Evolutionary conservation across 2,329 filamentous ascomycete genomes (phyloP), one percentile per base, ranked within the genome.

Genomic region (Fusarium mexicanum): DNA sequence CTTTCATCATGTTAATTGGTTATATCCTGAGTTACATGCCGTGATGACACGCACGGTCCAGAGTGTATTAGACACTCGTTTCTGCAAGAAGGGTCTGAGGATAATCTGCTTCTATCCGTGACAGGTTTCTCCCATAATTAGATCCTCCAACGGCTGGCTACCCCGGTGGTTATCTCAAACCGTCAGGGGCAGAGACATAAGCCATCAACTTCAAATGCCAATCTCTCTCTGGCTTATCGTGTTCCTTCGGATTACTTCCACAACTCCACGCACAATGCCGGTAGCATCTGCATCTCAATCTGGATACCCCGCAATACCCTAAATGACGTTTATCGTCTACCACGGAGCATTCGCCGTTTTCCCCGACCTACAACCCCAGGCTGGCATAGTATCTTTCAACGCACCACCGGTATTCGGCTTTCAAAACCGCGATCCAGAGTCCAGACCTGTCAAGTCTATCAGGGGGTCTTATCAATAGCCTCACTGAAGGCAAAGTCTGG

Each of bases 231-330:
- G 41, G 24, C 53, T 64, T 64, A 48, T 60, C 14, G 46, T 64
- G 53, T 41, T 61, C 48, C 46, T 44, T 29, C 24, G 43, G 46
- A 47, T 58, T 51, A 47, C 65, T 61, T 53, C 37, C 17, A 62
- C 48, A 50, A 50, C 54, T 68, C 29, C 31, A 54, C 40, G 22
- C 33, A 41, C 26, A 50, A 24, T 59, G 70, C 60, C 44, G 66
- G 62, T 62, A 71, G 64, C 55, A 66, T 54, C 50, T 53, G 50
- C 35, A 55, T 41, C 35, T 61, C n/a, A 37, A 59, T 37, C 55
- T 57, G 44, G 50, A 61, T 74, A 72, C 71, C 71, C 71, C 71
- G 71, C 71, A 74, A 60, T 62, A 71, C 50, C 61, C 44, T 54
- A 73, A 63, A 50, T 74, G 67, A 61, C 59, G 51, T 73, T 67